Conservation (phyloP, 768 basidiomycete genomes). For the Asterophora lycoperdoides region DNA sequence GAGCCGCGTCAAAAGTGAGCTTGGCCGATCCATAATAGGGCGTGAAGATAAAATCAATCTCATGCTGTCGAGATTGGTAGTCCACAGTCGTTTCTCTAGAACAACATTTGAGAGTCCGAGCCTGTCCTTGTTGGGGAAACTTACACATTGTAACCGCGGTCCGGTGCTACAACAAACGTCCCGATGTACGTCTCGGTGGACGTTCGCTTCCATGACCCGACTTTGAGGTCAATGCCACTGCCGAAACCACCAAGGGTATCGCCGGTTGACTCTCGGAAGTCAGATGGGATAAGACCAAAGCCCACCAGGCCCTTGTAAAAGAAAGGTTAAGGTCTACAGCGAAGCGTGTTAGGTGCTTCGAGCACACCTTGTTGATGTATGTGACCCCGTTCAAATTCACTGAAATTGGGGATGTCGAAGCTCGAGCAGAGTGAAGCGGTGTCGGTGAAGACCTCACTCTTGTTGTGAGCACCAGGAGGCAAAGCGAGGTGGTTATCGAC, state of each 20-base stretch:
- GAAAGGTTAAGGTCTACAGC: background rate
- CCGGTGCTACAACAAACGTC: constrained; percentile 45
- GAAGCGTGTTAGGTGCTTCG: background rate
- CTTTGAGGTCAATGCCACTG: constrained; percentile 56
- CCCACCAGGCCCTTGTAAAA: constrained; percentile 47
- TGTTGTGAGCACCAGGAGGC: constrained; percentile 1
- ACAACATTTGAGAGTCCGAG: too few species aligned
- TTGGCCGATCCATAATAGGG: constrained; percentile 48
- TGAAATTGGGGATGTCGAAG: constrained; percentile 4
- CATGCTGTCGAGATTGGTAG: constrained; percentile 62
- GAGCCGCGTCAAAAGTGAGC: constrained; percentile 46
- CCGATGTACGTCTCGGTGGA: constrained; percentile 38
- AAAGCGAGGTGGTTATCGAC: background rate
- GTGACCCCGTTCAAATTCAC: constrained; percentile 11
- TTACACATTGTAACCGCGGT: constrained; percentile 56
- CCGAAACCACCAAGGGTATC: constrained; percentile 56
- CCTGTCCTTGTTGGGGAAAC: constrained; percentile 21
- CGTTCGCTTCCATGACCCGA: constrained; percentile 35
- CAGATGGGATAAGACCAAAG: constrained; percentile 58
- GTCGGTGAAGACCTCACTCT: constrained; percentile 2
- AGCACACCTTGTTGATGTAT: constrained; percentile 14
- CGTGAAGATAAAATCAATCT: constrained; percentile 50
- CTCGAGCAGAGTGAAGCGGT: background rate
- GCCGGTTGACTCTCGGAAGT: constrained; percentile 50
- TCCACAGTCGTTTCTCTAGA: constrained; percentile 17